Percentiles rank a stretch among this genome's conserved stretches.
These are phyloP conservation scores for Ascobolus immersus DNA, from an alignment of 495 filamentous ascomycete species.

Conservation along the genomic window DNA sequence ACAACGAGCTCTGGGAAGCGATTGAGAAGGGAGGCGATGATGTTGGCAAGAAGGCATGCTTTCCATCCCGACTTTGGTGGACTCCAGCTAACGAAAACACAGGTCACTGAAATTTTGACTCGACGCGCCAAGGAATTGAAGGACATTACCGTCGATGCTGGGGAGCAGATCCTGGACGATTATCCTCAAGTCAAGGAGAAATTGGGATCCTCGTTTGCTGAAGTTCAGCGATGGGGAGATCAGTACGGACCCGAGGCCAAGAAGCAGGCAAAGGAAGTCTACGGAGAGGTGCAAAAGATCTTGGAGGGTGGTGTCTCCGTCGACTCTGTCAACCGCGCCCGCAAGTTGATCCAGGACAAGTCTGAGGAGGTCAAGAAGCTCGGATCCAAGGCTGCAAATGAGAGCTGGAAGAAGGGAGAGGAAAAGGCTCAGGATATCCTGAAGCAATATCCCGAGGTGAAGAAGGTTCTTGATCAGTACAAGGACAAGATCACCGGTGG, in stretches of 20 bases:
- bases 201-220: slow-evolving; percentile 33
- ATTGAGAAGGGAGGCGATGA: slow-evolving; percentile 24
- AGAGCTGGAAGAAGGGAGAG: slow-evolving; percentile 36
- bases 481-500: slow-evolving; percentile 24
- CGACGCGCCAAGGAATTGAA: slow-evolving; percentile 26
- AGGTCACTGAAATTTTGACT: slow-evolving; percentile 26
- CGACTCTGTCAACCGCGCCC: slow-evolving; percentile 25
- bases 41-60: slow-evolving; percentile 25
- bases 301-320: slow-evolving; percentile 27
- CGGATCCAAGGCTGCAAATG: slow-evolving; percentile 20
- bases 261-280: slow-evolving; percentile 41
- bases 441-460: slow-evolving; percentile 40
- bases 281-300: slow-evolving; percentile 31
- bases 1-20: slow-evolving; percentile 29
- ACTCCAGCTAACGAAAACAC: no score
- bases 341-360: slow-evolving; percentile 38
- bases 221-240: slow-evolving; percentile 37
- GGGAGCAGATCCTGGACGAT: slow-evolving; percentile 32
- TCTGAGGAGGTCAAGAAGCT: slow-evolving; percentile 31
- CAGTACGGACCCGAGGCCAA: slow-evolving; percentile 40
- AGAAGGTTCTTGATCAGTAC: slow-evolving; percentile 36
- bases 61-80: no score
- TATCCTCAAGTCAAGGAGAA: slow-evolving; percentile 42
- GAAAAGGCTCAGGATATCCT: slow-evolving; percentile 35
- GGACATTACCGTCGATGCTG: slow-evolving; percentile 28